Evolutionary conservation across 331 rosid species (phyloP).

Genomic region (Ulmus americana): DNA sequence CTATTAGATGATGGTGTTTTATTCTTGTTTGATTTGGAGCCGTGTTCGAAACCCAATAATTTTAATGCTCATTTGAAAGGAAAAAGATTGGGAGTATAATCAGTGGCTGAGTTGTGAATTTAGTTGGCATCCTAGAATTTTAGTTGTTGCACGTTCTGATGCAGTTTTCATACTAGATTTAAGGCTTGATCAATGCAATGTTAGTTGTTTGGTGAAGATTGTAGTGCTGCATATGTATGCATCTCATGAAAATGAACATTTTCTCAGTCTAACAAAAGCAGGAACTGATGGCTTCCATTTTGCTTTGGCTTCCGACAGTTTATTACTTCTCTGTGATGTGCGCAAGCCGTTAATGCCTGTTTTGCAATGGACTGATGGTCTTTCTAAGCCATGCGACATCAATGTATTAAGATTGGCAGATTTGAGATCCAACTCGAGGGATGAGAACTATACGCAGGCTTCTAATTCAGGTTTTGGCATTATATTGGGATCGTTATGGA

Average conservation of each 20-base stretch:
- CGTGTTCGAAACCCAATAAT: no score
- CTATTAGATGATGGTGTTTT: no score
- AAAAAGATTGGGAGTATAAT: slow-evolving; percentile 41
- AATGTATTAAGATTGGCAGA: slow-evolving; percentile 44
- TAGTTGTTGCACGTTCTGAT: slow-evolving; percentile 51
- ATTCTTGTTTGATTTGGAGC: no score
- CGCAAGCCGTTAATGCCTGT: slow-evolving; percentile 55
- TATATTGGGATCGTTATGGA: slow-evolving; percentile 66
- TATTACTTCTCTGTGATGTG: slow-evolving; percentile 58
- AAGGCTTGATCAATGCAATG: slow-evolving; percentile 24
- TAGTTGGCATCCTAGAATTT: slow-evolving; percentile 63
- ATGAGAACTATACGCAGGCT: slow-evolving; percentile 39
- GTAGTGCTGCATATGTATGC: no score
- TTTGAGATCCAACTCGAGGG: slow-evolving; percentile 48
- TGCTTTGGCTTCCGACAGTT: no score
- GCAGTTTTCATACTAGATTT: slow-evolving; percentile 62
- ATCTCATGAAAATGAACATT: slow-evolving; percentile 33
- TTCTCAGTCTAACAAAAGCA: slow-evolving; percentile 45
- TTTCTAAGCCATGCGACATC: no score
- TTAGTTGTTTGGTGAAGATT: no score
- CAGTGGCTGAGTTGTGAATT: slow-evolving; percentile 68
- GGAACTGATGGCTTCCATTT: slow-evolving; percentile 44
- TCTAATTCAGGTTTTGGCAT: no score
- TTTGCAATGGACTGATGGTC: slow-evolving; percentile 52
- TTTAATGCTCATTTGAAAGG: slow-evolving; percentile 37